Conservation (phyloP, 345 rosid species). For the Euphorbia tirucalli region DNA sequence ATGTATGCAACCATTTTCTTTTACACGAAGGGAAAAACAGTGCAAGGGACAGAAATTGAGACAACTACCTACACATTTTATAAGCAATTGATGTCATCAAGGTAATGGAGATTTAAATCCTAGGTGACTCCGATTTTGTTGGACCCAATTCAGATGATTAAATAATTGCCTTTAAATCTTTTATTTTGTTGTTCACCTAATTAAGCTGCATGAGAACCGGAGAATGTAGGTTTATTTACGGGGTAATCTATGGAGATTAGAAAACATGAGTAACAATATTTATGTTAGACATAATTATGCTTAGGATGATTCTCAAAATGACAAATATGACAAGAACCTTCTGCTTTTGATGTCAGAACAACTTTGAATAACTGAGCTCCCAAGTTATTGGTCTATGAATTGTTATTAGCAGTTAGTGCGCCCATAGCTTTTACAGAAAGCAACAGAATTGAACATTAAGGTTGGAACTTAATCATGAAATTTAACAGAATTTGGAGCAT, state of each 20-base stretch:
- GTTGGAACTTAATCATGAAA: not conserved
- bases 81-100: not conserved
- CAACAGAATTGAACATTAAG: not conserved
- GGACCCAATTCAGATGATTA: not conserved
- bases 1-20: not conserved
- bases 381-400: too few species aligned
- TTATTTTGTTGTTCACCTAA: constrained; percentile 2
- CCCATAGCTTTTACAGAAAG: too few species aligned
- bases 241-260: not conserved
- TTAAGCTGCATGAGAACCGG: not conserved
- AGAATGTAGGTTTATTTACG: not conserved
- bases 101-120: not conserved
- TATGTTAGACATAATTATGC: too few species aligned
- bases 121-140: not conserved
- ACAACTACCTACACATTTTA: not conserved
- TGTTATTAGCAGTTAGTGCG: too few species aligned
- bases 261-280: too few species aligned
- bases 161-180: constrained; percentile 3
- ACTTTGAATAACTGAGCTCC: too few species aligned
- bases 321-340: too few species aligned
- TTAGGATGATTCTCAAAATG: too few species aligned
- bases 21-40: not conserved
- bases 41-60: not conserved
- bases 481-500: not conserved
- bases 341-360: too few species aligned